Base-by-base conservation (phyloP, 2,329 filamentous ascomycete species). In the Aureobasidium pullulans region DNA sequence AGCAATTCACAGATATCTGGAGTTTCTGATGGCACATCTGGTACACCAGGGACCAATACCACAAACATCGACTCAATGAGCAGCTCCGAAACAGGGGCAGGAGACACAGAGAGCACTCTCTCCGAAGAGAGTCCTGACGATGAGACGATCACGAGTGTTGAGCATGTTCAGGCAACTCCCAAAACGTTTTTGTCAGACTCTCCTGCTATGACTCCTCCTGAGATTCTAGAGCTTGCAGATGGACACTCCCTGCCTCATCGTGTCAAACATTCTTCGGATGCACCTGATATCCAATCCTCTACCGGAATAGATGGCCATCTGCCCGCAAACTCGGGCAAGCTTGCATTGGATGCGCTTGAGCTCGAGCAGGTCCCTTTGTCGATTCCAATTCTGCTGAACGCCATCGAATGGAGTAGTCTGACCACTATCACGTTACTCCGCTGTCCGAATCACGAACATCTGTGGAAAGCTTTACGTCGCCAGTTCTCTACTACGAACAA, bases 281-380 rank as follows among this genome's bases (percentile, higher is more conserved):
- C 37, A 23, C 28, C 15, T 19, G 39, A 23, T 13, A 19, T 31
- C n/a, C 11, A 7, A n/a, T 15, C 37, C 28, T 2, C 16, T 9
- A 4, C 7, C 4, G n/a, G n/a, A 10, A 23, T 34, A 2, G 29
- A 43, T 2, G 10, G 37, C 1, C 36, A 37, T 0, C 5, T 40
- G 3, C n/a, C n/a, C 7, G 42, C 42, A 44, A n/a, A 19, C 10
- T 37, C 47, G 16, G 16, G 32, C 6, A 84, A 83, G 65, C 74
- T 94, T 15, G 81, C 78, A 62, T 74, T 94, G n/a, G 84, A 89
- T 61, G 84, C 79, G 1, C 76, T 94, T 9, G 88, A 91, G 71
- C 77, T 94, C 2, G 89, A 94, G 71, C 82, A 88, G 28, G 81
- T 93, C 2, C 81, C 83, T 0, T 73, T 94, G n/a, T 90, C 86